These are phyloP conservation scores for Tylopilus orsonianus DNA, from an alignment of 1,284 basidiomycete species.

Conservation along the genomic window DNA sequence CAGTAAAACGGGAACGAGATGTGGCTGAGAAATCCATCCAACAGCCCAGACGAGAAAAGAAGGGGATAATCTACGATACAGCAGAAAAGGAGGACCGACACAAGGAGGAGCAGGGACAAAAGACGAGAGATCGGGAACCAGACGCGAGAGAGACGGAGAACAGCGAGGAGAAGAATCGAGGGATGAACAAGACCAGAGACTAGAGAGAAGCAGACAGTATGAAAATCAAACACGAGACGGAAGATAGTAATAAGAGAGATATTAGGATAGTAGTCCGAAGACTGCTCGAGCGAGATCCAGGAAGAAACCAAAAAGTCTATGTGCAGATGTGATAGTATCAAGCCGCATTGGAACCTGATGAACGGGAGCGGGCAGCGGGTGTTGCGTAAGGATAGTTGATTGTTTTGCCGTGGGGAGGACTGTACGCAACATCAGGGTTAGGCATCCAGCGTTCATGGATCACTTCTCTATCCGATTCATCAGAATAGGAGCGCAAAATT, in stretches of 20 bases:
- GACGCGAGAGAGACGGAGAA: conserved; percentile 16
- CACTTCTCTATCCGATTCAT: conserved; percentile 45
- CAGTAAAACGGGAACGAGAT: conserved; percentile 23
- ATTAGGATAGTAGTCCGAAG: conserved; percentile 35
- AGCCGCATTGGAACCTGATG: conserved; percentile 36
- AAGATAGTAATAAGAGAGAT: conserved; percentile 38
- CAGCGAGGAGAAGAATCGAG: conserved; percentile 13
- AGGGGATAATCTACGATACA: conserved; percentile 36
- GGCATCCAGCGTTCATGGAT: conserved; percentile 56
- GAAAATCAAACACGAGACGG: conserved; percentile 19
- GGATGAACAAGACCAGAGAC: conserved; percentile 11
- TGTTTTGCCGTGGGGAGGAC: conserved; percentile 30
- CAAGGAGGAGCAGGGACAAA: conserved; percentile 29
- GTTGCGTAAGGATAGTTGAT: conserved; percentile 33
- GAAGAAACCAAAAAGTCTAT: conserved; percentile 26
- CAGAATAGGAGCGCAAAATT: conserved; percentile 49
- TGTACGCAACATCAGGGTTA: conserved; percentile 35
- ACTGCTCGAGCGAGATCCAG: conserved; percentile 24
- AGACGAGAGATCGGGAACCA: conserved; percentile 10
- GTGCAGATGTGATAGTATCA: conserved; percentile 22
- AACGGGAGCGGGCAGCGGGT: conserved; percentile 32
- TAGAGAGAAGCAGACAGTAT: conserved; percentile 20
- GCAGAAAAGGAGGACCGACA: conserved; percentile 27
- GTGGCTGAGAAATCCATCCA: conserved; percentile 36
- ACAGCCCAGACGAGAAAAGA: conserved; percentile 27